Percentiles rank a stretch among this genome's conserved stretches.
Conservation (phyloP, 2,329 filamentous ascomycete genomes). For the Gliomastix tumulicola region DNA sequence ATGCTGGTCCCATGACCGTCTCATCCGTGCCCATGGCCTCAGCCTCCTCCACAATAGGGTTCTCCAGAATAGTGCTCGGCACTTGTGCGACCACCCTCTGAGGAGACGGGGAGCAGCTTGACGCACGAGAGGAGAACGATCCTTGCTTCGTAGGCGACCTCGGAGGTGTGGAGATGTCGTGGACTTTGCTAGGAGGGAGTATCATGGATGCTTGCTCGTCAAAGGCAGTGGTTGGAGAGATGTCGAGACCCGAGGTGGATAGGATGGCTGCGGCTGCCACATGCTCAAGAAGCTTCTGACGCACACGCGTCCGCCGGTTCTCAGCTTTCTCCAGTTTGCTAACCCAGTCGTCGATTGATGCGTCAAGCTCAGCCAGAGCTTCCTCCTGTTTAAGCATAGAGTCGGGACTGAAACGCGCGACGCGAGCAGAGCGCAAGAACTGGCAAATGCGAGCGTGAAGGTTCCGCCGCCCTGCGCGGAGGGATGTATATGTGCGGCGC, state of each 20-base stretch:
- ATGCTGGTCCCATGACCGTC: conserved; percentile 4
- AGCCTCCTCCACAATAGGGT: conserved; percentile 37
- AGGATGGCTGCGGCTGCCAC: conserved; percentile 64
- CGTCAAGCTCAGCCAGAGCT: conserved; percentile 67
- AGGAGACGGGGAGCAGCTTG: conserved; percentile 37
- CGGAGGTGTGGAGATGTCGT: conserved; percentile 48
- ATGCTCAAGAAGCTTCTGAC: conserved; percentile 76
- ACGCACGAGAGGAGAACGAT: conserved; percentile 20
- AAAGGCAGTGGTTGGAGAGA: too few species aligned
- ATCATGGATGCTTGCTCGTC: neutral
- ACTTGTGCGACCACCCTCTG: conserved; percentile 45
- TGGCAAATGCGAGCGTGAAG: conserved; percentile 72
- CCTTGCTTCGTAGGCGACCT: conserved; percentile 46
- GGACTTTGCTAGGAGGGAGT: too few species aligned
- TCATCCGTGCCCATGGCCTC: conserved; percentile 10
- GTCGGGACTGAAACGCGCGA: conserved; percentile 66
- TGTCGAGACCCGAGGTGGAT: conserved; percentile 10
- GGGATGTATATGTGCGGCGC: conserved; percentile 66
- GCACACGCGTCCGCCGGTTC: conserved; percentile 66
- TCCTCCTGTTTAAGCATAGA: conserved; percentile 76
- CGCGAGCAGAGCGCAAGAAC: conserved; percentile 65
- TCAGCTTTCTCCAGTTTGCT: conserved; percentile 74
- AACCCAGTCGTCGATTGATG: conserved; percentile 75
- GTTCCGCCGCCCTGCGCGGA: conserved; percentile 69
- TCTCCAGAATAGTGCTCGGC: conserved; percentile 48